Evolutionary conservation across 2,329 filamentous ascomycete genomes (phyloP), one percentile per base, ranked within the genome.

Genomic region (Penicillium sp.): DNA sequence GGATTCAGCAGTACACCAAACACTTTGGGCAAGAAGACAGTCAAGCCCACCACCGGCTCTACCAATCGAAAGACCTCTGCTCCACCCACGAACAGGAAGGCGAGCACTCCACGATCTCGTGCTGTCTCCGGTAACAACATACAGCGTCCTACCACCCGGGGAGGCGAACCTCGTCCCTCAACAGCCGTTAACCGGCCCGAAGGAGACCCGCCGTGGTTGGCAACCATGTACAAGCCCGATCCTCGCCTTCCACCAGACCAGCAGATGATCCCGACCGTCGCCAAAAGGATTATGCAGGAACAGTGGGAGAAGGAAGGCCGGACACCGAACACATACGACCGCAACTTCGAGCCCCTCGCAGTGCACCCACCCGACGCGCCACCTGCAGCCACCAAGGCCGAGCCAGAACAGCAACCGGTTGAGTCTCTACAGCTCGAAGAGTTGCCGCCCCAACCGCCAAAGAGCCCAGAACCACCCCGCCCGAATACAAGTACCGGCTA

Each of bases 131-230:
- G 61, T 48, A 64, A 66, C 53, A 58, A 61, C 15, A 68, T 71
- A 57, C 65, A 71, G 54, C 77, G 82, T 49, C 80, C 82, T 4
- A 82, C 80, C 57, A 84, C 82, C 15, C 78, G 83, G 55, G 79
- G 78, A 38, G 80, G 79, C 13, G 72, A 80, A 22, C 77, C 60
- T 40, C 69, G 74, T 28, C 78, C 74, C 44, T 68, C 66, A 52
- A 82, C 77, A 63, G 68, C 76, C 61, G 65, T 77, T 68, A 80
- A 88, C 64, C 80, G 83, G 37, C 90, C 90, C 0, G 93, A 97
- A 73, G 93, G 93, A 19, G 91, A 97, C 47, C 89, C 93, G 9
- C 93, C 93, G 45, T 98, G 93, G 93, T 80, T 97, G 70, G 81
- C 93, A 40, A 87, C 86, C 21, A 88, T 95, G 70, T 98, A 96